These are phyloP conservation scores for Silene latifolia DNA, from an alignment of 148 eudicot species.

Conservation along the genomic window DNA sequence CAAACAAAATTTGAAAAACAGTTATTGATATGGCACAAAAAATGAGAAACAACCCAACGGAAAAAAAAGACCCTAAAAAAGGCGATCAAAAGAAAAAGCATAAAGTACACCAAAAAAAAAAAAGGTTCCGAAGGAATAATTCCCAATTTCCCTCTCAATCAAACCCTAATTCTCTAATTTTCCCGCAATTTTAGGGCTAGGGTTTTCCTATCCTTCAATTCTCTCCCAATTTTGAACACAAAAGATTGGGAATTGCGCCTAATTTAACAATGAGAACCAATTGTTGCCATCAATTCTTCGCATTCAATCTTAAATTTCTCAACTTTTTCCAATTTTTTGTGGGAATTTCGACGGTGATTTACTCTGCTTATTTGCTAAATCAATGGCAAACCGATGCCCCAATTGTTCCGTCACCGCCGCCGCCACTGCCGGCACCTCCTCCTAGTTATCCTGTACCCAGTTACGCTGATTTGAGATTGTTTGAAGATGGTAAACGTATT, in stretches of 20 bases:
- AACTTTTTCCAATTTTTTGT: constrained; percentile 53
- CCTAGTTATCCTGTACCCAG: constrained; percentile 21
- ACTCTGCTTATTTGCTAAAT: constrained; percentile 57
- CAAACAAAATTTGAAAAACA: neutral
- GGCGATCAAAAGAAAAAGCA: neutral
- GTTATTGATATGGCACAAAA: neutral
- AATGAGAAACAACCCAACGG: neutral
- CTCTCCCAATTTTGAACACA: neutral
- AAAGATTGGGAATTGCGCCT: neutral
- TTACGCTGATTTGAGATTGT: neutral
- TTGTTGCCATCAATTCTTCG: constrained; percentile 58
- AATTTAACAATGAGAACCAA: constrained; percentile 35
- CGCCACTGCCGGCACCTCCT: constrained; percentile 34
- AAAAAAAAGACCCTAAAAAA: neutral
- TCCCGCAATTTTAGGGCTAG: constrained; percentile 22
- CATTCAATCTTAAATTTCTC: constrained; percentile 60
- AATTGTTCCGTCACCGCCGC: constrained; percentile 25
- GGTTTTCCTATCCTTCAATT: constrained; percentile 13
- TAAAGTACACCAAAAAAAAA: neutral
- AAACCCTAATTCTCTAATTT: neutral
- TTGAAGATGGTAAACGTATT: constrained; percentile 20
- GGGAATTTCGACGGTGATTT: constrained; percentile 51
- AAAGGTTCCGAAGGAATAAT: neutral
- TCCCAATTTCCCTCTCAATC: neutral
- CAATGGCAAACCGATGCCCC: constrained; percentile 48